These are phyloP conservation scores for Taphrina pruni DNA, from an alignment of 1,139 yeast genomes.

Conservation along the genomic window DNA sequence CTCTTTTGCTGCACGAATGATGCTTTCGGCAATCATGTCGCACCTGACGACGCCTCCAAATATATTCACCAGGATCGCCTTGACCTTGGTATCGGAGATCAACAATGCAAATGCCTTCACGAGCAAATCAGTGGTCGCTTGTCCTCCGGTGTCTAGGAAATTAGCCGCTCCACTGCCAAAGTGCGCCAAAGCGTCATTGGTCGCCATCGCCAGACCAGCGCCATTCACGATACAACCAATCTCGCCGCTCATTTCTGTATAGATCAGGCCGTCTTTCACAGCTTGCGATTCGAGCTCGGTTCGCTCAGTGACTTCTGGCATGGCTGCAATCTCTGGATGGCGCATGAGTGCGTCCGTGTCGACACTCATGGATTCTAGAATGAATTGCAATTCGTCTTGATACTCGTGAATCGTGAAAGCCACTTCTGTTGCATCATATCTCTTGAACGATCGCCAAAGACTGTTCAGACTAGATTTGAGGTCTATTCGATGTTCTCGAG, in stretches of 20 bases:
- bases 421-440: conserved; percentile 21
- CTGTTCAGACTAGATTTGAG: conserved; percentile 18
- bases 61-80: conserved; percentile 30
- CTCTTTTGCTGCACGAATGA: conserved; percentile 34
- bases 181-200: conserved; percentile 23
- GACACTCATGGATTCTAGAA: conserved; percentile 13
- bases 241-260: conserved; percentile 25
- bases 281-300: conserved; percentile 20
- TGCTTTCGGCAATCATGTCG: conserved; percentile 39
- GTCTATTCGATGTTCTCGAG: conserved; percentile 21
- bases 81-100: conserved; percentile 26
- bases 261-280: conserved; percentile 26
- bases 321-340: conserved; percentile 14
- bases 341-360: conserved; percentile 30
- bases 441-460: conserved; percentile 23
- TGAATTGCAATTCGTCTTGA: conserved; percentile 21
- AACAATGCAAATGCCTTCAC: conserved; percentile 25
- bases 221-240: conserved; percentile 37
- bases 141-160: conserved; percentile 40
- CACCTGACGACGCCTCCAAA: conserved; percentile 34
- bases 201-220: conserved; percentile 40
- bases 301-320: background rate
- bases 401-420: conserved; percentile 11
- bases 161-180: conserved; percentile 33
- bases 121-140: conserved; percentile 31